Evolutionary conservation across 805 yeast species (phyloP), one percentile per base, ranked within the genome.

Genomic region (Zygoascus flipseniorum): DNA sequence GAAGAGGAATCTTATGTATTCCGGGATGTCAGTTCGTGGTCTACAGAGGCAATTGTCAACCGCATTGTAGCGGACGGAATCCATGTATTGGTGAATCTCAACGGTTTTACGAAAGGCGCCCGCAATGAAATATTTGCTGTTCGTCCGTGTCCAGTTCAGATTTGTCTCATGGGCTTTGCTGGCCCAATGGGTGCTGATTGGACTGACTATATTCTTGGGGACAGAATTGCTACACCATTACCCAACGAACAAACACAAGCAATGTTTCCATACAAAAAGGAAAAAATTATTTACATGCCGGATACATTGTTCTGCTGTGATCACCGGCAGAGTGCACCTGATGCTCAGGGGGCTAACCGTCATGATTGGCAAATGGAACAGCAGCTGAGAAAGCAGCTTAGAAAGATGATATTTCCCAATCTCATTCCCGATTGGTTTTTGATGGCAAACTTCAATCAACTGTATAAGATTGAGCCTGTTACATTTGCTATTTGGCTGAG

Each of bases 41-140:
- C 60, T 20, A 60, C 59, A 2, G 61, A 65, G 39, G 60, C 58
- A 8, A 51, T 63, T 18, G 63, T 60, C 4, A 60, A 60, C 16
- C 60, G 58, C 19, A 61, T 66, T 41, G 59, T 61, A 13, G 48
- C 28, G n/a, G 70, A 66, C 53, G 63, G 62, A 1, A 54, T 67
- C n/a, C 70, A 66, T 48, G 53, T 66, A 2, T 54, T 67, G 32
- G 66, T 67, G 13, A 67, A 66, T 45, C 53, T 66, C 43, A 67
- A 67, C 37, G 70, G 70, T 14, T 66, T 65, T 48, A 66, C 70
- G 2, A 64, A 65, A 41, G 70, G 70, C 1, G 67, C 69, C 5
- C 54, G 69, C 8, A 67, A 66, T 48, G 70, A 66, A 48, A 56
- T 66, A 3, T 67, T 66, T 48, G 69, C 68, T 1, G 61, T 64